phyloP scores from a whole-genome alignment of 75 land plant genomes.

The Gnetum montanum region DNA sequence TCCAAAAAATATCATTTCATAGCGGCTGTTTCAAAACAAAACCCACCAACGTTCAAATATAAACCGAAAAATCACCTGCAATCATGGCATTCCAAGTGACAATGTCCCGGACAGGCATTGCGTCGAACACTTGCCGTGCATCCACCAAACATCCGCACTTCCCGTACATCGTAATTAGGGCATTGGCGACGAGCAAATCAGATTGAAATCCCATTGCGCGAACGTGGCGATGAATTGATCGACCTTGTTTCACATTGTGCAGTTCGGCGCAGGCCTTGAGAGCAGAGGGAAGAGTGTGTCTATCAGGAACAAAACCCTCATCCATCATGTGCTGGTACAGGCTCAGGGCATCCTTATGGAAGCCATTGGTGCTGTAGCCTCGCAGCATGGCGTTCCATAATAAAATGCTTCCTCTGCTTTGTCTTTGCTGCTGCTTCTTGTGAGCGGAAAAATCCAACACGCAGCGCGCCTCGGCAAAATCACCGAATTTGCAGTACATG shows the following conservation, averaged over 20 bases:
- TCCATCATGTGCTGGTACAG: not conserved
- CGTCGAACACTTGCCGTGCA: slow-evolving; percentile 10
- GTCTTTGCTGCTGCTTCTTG: too few species aligned
- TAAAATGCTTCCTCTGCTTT: too few species aligned
- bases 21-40: too few species aligned
- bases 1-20: too few species aligned
- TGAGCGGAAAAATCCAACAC: too few species aligned
- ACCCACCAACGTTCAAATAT: too few species aligned
- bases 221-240: slow-evolving; percentile 5
- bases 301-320: slow-evolving; percentile 2
- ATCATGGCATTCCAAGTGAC: slow-evolving; percentile 16
- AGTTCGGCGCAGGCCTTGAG: slow-evolving; percentile 14
- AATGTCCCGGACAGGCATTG: slow-evolving; percentile 7
- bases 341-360: not conserved
- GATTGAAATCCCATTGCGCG: slow-evolving; percentile 1
- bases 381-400: slow-evolving; percentile 1
- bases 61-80: too few species aligned
- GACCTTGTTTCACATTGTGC: not conserved
- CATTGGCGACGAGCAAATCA: slow-evolving; percentile 2
- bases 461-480: too few species aligned
- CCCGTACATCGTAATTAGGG: slow-evolving; percentile 15
- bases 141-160: slow-evolving; percentile 8
- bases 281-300: not conserved
- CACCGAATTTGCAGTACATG: too few species aligned
- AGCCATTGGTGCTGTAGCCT: not conserved